phyloP scores from a whole-genome alignment of 2,329 filamentous ascomycete species.

The Bipolaris cookei region DNA sequence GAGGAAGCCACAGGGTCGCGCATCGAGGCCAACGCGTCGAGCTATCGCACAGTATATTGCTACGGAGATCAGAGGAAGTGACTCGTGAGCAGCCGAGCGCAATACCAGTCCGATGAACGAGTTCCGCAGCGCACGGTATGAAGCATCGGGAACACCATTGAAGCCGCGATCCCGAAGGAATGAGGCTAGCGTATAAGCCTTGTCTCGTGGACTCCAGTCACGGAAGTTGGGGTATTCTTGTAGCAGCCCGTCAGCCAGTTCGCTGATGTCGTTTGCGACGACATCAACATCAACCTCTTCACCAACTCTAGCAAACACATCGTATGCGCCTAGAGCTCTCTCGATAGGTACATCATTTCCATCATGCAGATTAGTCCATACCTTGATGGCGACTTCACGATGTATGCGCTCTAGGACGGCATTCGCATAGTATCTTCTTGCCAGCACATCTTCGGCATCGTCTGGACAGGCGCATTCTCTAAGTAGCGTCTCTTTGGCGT shows the following conservation, averaged over 20 bases:
- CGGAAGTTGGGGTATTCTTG: conserved; percentile 60
- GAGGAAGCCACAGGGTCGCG: conserved; percentile 80
- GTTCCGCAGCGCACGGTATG: conserved; percentile 82
- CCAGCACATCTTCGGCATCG: conserved; percentile 73
- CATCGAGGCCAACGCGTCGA: conserved; percentile 73
- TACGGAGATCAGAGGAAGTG: conserved; percentile 83
- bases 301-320: conserved; percentile 83
- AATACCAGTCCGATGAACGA: conserved; percentile 86
- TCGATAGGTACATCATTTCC: conserved; percentile 68
- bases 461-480: conserved; percentile 67
- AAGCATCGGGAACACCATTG: conserved; percentile 71
- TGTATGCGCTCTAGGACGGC: conserved; percentile 80
- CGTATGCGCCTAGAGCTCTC: conserved; percentile 78
- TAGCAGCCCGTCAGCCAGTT: conserved; percentile 64
- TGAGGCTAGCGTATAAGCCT: conserved; percentile 69
- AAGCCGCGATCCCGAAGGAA: conserved; percentile 75
- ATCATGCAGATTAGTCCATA: conserved; percentile 69
- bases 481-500: conserved; percentile 84
- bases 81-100: conserved; percentile 73
- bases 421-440: conserved; percentile 77
- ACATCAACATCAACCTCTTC: conserved; percentile 75
- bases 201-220: conserved; percentile 66
- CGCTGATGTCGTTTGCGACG: conserved; percentile 66
- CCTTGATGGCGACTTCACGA: conserved; percentile 75
- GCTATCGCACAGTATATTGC: conserved; percentile 86